Evolutionary conservation across 1,284 basidiomycete species (phyloP), one percentile per base, ranked within the genome.

Genomic region (Kwoniella shivajii): DNA sequence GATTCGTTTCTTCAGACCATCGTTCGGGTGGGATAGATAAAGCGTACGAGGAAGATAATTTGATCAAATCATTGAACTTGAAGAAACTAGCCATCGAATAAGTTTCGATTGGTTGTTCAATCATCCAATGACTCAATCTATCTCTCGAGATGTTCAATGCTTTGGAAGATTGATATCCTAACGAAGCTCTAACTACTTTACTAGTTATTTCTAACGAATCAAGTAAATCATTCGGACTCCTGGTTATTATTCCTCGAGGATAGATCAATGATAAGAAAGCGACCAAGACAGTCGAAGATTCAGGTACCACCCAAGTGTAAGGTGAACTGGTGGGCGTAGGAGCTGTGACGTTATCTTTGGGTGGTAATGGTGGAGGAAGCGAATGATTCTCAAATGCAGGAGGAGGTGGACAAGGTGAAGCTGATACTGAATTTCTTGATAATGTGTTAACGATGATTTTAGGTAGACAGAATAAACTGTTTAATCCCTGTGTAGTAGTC

Each of bases 201-300:
- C 64, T 56, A 3, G 68, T 67, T n/a, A 71, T 31, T 20, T 68
- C 64, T 11, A 68, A 59, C 20, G 56, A 54, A 11, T 53, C 44
- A 20, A 64, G 58, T 14, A 55, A 51, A 13, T 38, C 36, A 1
- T 42, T 45, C 1, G 62, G 62, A 20, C 39, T 42, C 2, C 53
- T 31, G 10, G 59, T 45, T 49, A 72, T 64, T 16, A 61, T 62
- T 13, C 63, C 66, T 1, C 53, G 46, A 4, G 71, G 70, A 54
- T 74, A 74, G 44, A 74, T 68, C 38, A 74, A 58, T 7, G 64
- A 58, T 6, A 74, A 64, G 61, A 74, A 72, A 16, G 72, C 64
- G 6, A 55, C 44, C 27, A 74, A 60, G 37, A 70, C 56, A 10
- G 54, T 18, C 3, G 67, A 67, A 11, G 63, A 39, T 46, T 74